Percentiles rank a stretch among this genome's conserved stretches.
These are phyloP conservation scores for Kazachstania africana DNA, from an alignment of 805 yeast species.

Conservation along the genomic window DNA sequence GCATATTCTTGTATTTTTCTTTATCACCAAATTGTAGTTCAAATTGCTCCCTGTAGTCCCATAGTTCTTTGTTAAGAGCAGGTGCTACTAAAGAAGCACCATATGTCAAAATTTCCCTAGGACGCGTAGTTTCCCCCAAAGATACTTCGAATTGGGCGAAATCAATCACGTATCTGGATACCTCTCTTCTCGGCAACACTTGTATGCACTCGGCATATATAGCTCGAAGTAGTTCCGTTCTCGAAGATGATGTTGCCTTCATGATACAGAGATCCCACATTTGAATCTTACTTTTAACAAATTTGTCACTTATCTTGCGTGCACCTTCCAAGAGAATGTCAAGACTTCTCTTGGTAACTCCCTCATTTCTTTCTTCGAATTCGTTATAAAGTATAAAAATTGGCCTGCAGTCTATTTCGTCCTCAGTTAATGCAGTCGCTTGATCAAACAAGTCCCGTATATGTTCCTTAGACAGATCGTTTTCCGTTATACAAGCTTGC, in stretches of 20 bases:
- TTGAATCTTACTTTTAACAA: conserved; percentile 22
- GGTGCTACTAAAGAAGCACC: conserved; percentile 36
- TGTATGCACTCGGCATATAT: conserved; percentile 43
- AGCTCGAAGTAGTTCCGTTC: conserved; percentile 33
- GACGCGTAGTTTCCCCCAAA: conserved; percentile 44
- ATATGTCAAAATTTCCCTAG: conserved; percentile 48
- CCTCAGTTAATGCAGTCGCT: conserved; percentile 42
- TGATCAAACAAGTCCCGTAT: conserved; percentile 68
- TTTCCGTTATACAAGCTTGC: conserved; percentile 29
- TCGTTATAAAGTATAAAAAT: conserved; percentile 46
- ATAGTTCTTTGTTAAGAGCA: conserved; percentile 27
- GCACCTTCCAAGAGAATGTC: conserved; percentile 35
- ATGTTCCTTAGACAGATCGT: conserved; percentile 34
- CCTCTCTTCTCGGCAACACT: conserved; percentile 31
- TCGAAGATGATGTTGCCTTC: conserved; percentile 31
- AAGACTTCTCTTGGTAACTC: conserved; percentile 39
- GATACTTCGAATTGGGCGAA: conserved; percentile 49
- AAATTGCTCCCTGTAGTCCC: conserved; percentile 66
- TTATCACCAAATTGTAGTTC: conserved; percentile 67
- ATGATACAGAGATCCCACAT: conserved; percentile 35
- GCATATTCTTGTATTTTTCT: conserved; percentile 60
- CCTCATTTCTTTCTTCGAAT: conserved; percentile 44
- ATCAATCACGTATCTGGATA: conserved; percentile 34
- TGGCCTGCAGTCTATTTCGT: conserved; percentile 30
- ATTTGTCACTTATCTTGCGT: conserved; percentile 12